A percentile compares a stretch with the other conserved stretches of the same genome.
Conservation (phyloP, 345 rosid species). For the Brassica nigra region DNA sequence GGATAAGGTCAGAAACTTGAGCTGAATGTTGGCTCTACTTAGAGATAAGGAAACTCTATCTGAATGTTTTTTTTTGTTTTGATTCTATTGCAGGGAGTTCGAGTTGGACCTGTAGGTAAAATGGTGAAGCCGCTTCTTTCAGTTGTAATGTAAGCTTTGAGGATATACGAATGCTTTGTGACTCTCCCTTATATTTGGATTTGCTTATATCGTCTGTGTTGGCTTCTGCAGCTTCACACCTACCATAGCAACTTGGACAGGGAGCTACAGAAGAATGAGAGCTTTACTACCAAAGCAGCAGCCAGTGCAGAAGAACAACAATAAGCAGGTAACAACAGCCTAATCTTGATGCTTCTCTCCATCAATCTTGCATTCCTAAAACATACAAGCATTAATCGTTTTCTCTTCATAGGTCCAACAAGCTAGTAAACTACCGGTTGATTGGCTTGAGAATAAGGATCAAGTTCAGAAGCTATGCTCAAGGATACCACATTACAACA, state of each 20-base stretch:
- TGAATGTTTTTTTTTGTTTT: slow-evolving; percentile 20
- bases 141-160: slow-evolving; percentile 62
- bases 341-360: slow-evolving; percentile 16
- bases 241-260: slow-evolving; percentile 81
- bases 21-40: slow-evolving; percentile 4
- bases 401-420: slow-evolving; percentile 56
- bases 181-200: neutral
- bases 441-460: slow-evolving; percentile 65
- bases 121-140: slow-evolving; percentile 62
- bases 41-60: neutral
- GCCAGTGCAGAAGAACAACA: slow-evolving; percentile 64
- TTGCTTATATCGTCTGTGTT: slow-evolving; percentile 9
- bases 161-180: neutral
- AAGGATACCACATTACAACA: slow-evolving; percentile 71
- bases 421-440: slow-evolving; percentile 58
- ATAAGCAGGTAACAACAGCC: slow-evolving; percentile 51
- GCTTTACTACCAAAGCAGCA: slow-evolving; percentile 76
- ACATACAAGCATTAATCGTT: neutral
- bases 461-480: slow-evolving; percentile 64
- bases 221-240: slow-evolving; percentile 64
- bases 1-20: slow-evolving; percentile 42
- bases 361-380: slow-evolving; percentile 10
- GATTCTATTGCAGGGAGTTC: slow-evolving; percentile 49
- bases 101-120: slow-evolving; percentile 46
- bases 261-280: slow-evolving; percentile 75